Percentiles rank a stretch among this genome's conserved stretches.
phyloP scores from a whole-genome alignment of 306 rosid genomes.

The Cajanus cajan region DNA sequence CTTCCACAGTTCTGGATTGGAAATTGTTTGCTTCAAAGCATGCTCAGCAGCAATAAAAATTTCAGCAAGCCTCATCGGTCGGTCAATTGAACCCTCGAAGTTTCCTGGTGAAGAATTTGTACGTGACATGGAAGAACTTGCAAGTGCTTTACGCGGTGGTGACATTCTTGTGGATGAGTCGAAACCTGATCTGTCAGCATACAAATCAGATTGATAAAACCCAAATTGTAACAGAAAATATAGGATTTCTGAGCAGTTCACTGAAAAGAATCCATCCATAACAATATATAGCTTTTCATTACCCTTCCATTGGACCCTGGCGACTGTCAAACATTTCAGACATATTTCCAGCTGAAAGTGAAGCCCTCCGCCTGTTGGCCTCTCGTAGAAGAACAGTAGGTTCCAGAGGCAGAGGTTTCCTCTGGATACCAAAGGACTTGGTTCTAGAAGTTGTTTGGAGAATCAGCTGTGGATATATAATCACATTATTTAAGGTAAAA shows the following conservation, averaged over 20 bases:
- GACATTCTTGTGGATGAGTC: constrained; percentile 62
- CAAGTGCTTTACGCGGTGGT: constrained; percentile 64
- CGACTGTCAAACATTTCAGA: constrained; percentile 73
- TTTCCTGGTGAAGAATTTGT: constrained; percentile 92
- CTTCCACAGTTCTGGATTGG: constrained; percentile 58
- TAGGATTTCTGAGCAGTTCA: background rate
- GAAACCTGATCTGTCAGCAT: constrained; percentile 80
- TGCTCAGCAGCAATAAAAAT: constrained; percentile 87
- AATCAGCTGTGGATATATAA: constrained; percentile 60
- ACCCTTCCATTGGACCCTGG: constrained; percentile 65
- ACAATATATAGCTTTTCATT: constrained; percentile 42
- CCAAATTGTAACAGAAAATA: constrained; percentile 29
- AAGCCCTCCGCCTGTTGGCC: constrained; percentile 97
- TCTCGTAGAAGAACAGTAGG: constrained; percentile 90
- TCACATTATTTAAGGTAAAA: constrained; percentile 3
- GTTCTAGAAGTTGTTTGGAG: constrained; percentile 65
- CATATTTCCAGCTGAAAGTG: constrained; percentile 89
- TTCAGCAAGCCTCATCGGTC: constrained; percentile 99
- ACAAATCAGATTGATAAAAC: constrained; percentile 43
- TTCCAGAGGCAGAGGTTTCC: constrained; percentile 91
- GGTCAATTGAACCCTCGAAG: constrained; percentile 75
- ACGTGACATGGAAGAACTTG: constrained; percentile 72
- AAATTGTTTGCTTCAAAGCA: constrained; percentile 77
- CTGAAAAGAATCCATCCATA: constrained; percentile 23
- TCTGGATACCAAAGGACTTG: constrained; percentile 84